Evolutionary conservation across 2,329 filamentous ascomycete species (phyloP), one percentile per base, ranked within the genome.

Genomic region (Aureobasidium zeae): DNA sequence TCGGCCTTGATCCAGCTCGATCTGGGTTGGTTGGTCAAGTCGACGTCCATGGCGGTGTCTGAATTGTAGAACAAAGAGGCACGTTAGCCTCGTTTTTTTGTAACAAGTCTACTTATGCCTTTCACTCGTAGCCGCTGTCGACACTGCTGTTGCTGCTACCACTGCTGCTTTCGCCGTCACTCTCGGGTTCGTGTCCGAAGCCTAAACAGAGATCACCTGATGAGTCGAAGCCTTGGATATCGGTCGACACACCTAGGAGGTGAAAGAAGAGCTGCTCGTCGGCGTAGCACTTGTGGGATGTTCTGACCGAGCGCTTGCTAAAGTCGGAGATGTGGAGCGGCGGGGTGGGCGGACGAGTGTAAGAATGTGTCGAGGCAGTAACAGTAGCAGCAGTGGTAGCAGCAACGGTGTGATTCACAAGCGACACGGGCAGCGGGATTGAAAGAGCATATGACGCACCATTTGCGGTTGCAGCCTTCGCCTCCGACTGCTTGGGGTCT

Each of bases 11-110:
- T 38, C 41, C 47, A 52, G 24, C 48, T 52, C 22, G 45, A 32
- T 35, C 30, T 45, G 20, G 45, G 39, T 50, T 43, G 24, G 49
- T 37, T 32, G 53, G 54, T 49, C 37, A 52, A 56, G 49, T 64
- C 63, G 46, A 63, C 53, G 35, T 67, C 64, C 61, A 66, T 64
- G 42, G 61, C 63, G 34, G 51, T 39, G 36, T 54, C 51, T 45
- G 37, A 46, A 38, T 21, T 25, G 11, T 25, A 9, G 39, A 43
- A 34, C 19, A 35, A 33, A 45, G 37, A 44, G 42, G 44, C 33
- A 25, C 20, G 44, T 45, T 45, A 45, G 44, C 44, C 44, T 38
- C 21, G 44, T 38, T 37, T n/a, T n/a, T n/a, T n/a, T n/a, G n/a
- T 22, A 33, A 35, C 38, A 34, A 32, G 26, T 45, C 33, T 31